A percentile compares a stretch with the other conserved stretches of the same genome.
These are phyloP conservation scores for Mytilinidion resinicola DNA, from an alignment of 495 filamentous ascomycete species.

Conservation along the genomic window DNA sequence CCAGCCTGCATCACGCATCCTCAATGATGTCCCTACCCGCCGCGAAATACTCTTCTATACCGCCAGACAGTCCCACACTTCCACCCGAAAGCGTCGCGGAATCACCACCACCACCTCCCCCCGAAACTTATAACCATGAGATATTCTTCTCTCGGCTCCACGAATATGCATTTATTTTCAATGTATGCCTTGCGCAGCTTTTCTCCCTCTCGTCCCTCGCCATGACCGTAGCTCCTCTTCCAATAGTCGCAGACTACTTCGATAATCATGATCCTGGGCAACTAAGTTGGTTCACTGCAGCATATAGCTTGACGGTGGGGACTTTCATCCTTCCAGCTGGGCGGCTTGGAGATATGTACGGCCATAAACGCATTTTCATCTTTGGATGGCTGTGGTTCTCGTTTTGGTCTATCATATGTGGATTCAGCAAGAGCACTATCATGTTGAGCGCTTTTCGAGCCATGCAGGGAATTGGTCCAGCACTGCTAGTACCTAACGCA, in stretches of 20 bases:
- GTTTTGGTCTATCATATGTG: slow-evolving; percentile 15
- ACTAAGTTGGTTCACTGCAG: slow-evolving; percentile 20
- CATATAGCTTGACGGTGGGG: slow-evolving; percentile 24
- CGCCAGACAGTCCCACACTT: neutral
- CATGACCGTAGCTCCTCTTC: slow-evolving; percentile 7
- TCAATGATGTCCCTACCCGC: neutral
- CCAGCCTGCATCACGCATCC: neutral
- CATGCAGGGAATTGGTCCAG: slow-evolving; percentile 49
- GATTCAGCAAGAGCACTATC: slow-evolving; percentile 27
- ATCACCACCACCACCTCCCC: neutral
- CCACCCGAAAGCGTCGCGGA: no score
- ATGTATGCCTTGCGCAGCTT: slow-evolving; percentile 11
- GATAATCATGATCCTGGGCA: slow-evolving; percentile 1
- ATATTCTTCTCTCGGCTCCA: slow-evolving; percentile 1
- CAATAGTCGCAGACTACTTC: slow-evolving; percentile 2
- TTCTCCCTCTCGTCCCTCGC: slow-evolving; percentile 3
- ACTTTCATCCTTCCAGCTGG: slow-evolving; percentile 27
- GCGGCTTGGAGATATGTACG: slow-evolving; percentile 25
- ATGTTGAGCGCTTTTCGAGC: slow-evolving; percentile 46
- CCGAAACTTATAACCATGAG: neutral
- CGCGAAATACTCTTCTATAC: neutral
- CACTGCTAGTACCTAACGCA: slow-evolving; percentile 46
- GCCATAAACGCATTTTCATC: slow-evolving; percentile 22
- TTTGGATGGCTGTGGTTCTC: slow-evolving; percentile 23
- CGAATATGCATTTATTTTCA: slow-evolving; percentile 10